phyloP scores from a whole-genome alignment of 2,329 filamentous ascomycete genomes.

The Chrysoporthe cubensis region DNA sequence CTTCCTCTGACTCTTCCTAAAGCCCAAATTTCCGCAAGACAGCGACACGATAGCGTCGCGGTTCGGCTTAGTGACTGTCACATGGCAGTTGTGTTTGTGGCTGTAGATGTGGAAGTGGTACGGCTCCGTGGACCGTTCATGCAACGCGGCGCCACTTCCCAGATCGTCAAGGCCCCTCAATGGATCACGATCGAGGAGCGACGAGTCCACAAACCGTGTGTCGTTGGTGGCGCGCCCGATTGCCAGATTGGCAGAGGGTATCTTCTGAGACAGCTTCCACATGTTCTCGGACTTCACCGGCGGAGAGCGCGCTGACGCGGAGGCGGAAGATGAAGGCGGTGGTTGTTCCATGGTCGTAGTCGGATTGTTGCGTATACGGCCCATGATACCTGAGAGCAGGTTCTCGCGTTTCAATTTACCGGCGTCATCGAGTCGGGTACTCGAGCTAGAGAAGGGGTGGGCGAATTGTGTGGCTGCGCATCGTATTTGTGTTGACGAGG shows the following conservation, averaged over 20 bases:
- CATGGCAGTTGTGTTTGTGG: slow-evolving; percentile 92
- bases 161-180: neutral
- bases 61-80: slow-evolving; percentile 85
- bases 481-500: slow-evolving; percentile 20
- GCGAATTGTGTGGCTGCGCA: slow-evolving; percentile 20
- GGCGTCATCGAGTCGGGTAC: slow-evolving; percentile 19
- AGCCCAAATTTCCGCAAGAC: slow-evolving; percentile 88
- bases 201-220: slow-evolving; percentile 25
- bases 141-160: slow-evolving; percentile 33
- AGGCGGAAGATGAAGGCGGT: slow-evolving; percentile 20
- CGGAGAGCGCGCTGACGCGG: slow-evolving; percentile 1
- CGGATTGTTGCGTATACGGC: slow-evolving; percentile 3
- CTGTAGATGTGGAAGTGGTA: slow-evolving; percentile 88
- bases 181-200: slow-evolving; percentile 24
- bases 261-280: slow-evolving; percentile 11
- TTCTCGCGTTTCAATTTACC: slow-evolving; percentile 6
- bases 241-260: slow-evolving; percentile 21
- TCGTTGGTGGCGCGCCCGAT: slow-evolving; percentile 27
- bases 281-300: slow-evolving; percentile 3
- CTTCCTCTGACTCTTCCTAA: slow-evolving; percentile 78
- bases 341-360: neutral
- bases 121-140: slow-evolving; percentile 56
- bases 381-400: slow-evolving; percentile 12
- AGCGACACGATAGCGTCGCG: slow-evolving; percentile 78
- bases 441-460: slow-evolving; percentile 27